A percentile compares a stretch with the other conserved stretches of the same genome.
phyloP scores from a whole-genome alignment of 345 rosid species.

The Melaleuca alternifolia region DNA sequence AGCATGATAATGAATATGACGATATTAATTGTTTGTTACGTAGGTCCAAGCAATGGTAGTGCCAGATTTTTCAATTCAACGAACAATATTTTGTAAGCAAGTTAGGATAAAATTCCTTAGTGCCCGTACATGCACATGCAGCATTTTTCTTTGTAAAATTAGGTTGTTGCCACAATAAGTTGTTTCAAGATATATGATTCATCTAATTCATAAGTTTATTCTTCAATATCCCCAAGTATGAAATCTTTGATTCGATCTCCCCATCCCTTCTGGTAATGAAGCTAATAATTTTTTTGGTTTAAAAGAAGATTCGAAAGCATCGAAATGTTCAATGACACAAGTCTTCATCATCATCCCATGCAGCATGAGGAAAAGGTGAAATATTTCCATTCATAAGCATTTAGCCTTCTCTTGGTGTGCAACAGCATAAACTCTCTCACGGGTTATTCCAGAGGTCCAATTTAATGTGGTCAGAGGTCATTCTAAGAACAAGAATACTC shows the following conservation, averaged over 20 bases:
- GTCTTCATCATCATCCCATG: not conserved
- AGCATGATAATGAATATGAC: not conserved
- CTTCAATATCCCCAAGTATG: not conserved
- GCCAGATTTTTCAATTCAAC: not conserved
- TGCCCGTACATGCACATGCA: not conserved
- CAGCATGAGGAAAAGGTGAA: not conserved
- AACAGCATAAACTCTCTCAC: not conserved
- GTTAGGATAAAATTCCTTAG: not conserved
- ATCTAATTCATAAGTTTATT: not conserved
- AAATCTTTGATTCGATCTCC: not conserved
- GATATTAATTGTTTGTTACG: not conserved
- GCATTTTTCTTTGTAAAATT: not conserved
- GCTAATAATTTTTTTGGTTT: not conserved
- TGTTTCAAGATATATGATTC: not conserved
- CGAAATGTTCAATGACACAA: not conserved
- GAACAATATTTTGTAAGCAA: not conserved
- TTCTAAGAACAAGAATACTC: not conserved
- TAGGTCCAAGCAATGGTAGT: not conserved
- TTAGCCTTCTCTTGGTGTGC: not conserved
- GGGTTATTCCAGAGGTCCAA: not conserved
- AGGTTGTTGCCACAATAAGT: not conserved
- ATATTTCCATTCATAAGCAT: slow-evolving; percentile 9
- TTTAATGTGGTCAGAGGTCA: not conserved
- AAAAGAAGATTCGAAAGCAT: not conserved
- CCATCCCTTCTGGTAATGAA: not conserved